Conservation (phyloP, 805 yeast species). For the Wickerhamomyces pijperi region DNA sequence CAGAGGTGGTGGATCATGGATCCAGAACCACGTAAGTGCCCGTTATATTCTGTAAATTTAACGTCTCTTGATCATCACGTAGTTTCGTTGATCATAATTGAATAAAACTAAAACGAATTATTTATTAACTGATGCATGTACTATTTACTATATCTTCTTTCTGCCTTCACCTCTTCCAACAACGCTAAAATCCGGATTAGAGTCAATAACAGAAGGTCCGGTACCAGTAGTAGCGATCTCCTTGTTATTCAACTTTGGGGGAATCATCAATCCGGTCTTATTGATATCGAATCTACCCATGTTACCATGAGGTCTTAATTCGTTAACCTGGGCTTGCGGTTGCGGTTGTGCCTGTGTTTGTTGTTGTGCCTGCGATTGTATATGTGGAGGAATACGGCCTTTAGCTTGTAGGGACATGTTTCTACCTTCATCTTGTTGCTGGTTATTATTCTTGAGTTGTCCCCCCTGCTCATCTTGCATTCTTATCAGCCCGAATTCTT, state of each 20-base stretch:
- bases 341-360: no score
- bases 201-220: neutral
- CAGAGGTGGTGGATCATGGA: no score
- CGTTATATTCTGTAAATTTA: no score
- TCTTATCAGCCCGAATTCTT: conserved; percentile 4
- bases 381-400: neutral
- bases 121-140: no score
- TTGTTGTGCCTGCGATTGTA: no score
- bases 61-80: no score
- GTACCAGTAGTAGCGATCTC: neutral
- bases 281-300: neutral
- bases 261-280: neutral
- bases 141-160: no score
- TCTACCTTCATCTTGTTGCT: conserved; percentile 2
- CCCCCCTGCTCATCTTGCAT: neutral
- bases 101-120: no score
- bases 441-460: neutral
- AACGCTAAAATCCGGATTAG: neutral
- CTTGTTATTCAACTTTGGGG: neutral
- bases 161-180: neutral
- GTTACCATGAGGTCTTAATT: neutral
- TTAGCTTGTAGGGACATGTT: conserved; percentile 6
- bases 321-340: neutral
- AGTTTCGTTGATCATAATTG: no score
- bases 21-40: no score